Percentiles rank a stretch among this genome's conserved stretches.
Evolutionary conservation across 2,329 filamentous ascomycete genomes (phyloP).

Genomic region (Nemania sp.): DNA sequence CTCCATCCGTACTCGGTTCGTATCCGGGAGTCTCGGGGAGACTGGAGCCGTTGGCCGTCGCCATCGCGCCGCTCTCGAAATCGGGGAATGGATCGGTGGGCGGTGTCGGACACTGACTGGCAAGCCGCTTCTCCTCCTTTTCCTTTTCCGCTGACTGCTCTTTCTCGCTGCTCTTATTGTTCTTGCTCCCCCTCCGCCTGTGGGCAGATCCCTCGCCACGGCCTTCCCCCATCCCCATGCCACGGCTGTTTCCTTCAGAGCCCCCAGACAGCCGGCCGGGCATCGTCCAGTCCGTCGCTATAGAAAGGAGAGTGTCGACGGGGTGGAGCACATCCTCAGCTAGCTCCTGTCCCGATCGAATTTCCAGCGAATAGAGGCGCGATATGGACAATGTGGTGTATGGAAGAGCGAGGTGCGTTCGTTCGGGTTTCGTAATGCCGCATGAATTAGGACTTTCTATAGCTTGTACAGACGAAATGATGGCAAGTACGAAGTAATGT

Average conservation of each 20-base stretch:
- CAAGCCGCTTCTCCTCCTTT: slow-evolving; percentile 1
- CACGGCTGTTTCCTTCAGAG: slow-evolving; percentile 3
- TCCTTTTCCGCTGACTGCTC: not conserved
- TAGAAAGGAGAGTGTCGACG: not conserved
- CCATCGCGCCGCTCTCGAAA: slow-evolving; percentile 12
- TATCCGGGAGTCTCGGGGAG: not conserved
- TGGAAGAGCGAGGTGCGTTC: too few relatives aligned
- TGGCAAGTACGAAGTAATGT: too few relatives aligned
- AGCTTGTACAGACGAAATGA: too few relatives aligned
- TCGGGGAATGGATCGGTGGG: slow-evolving; percentile 25
- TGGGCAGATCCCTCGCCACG: not conserved
- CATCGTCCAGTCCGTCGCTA: slow-evolving; percentile 18
- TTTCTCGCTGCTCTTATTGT: slow-evolving; percentile 5
- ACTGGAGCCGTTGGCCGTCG: not conserved
- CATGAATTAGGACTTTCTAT: too few relatives aligned
- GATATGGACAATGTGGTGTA: not conserved
- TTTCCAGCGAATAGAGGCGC: too few relatives aligned
- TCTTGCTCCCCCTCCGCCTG: not conserved
- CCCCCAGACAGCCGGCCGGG: slow-evolving; percentile 19
- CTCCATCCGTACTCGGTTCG: slow-evolving; percentile 6
- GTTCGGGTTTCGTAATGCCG: not conserved
- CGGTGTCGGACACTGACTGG: slow-evolving; percentile 25
- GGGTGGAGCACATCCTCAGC: slow-evolving; percentile 15
- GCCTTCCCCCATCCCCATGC: not conserved
- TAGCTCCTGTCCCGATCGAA: too few relatives aligned